phyloP scores from a whole-genome alignment of 148 eudicot species.

The Silene uniflora region DNA sequence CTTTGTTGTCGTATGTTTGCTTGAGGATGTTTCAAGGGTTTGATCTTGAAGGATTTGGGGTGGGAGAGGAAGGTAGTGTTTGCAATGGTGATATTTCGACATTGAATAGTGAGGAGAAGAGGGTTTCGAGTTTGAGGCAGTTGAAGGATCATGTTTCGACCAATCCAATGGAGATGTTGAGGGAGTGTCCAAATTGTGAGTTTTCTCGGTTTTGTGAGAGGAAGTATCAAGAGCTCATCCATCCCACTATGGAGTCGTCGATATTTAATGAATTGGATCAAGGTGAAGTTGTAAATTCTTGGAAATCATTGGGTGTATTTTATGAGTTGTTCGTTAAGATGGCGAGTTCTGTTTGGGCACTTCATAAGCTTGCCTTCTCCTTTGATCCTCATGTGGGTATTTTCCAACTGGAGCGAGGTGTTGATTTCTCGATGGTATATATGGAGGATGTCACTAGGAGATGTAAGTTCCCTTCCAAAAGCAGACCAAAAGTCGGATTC shows the following conservation, averaged over 20 bases:
- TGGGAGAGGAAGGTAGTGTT: slow-evolving; percentile 26
- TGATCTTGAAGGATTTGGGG: slow-evolving; percentile 52
- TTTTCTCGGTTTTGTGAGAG: slow-evolving; percentile 73
- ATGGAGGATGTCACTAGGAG: slow-evolving; percentile 82
- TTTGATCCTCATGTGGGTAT: slow-evolving; percentile 65
- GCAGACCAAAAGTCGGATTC: slow-evolving; percentile 72
- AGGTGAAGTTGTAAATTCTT: slow-evolving; percentile 56
- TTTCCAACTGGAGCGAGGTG: slow-evolving; percentile 78
- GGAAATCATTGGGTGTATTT: slow-evolving; percentile 73
- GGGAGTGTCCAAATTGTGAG: slow-evolving; percentile 48
- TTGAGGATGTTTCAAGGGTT: slow-evolving; percentile 77
- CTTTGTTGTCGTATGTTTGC: slow-evolving; percentile 75
- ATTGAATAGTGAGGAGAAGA: slow-evolving; percentile 21
- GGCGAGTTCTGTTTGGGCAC: slow-evolving; percentile 88
- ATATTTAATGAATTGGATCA: slow-evolving; percentile 57
- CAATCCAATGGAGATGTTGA: slow-evolving; percentile 67
- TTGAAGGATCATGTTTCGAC: slow-evolving; percentile 58
- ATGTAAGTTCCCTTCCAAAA: slow-evolving; percentile 31
- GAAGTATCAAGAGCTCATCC: slow-evolving; percentile 77
- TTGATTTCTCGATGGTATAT: slow-evolving; percentile 74
- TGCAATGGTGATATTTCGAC: slow-evolving; percentile 24
- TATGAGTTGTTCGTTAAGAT: slow-evolving; percentile 76
- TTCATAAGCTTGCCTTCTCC: slow-evolving; percentile 73
- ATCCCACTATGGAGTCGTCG: slow-evolving; percentile 81
- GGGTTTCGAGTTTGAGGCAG: slow-evolving; percentile 33